phyloP scores from a whole-genome alignment of 2,329 filamentous ascomycete species.

The Clonostachys byssicola region DNA sequence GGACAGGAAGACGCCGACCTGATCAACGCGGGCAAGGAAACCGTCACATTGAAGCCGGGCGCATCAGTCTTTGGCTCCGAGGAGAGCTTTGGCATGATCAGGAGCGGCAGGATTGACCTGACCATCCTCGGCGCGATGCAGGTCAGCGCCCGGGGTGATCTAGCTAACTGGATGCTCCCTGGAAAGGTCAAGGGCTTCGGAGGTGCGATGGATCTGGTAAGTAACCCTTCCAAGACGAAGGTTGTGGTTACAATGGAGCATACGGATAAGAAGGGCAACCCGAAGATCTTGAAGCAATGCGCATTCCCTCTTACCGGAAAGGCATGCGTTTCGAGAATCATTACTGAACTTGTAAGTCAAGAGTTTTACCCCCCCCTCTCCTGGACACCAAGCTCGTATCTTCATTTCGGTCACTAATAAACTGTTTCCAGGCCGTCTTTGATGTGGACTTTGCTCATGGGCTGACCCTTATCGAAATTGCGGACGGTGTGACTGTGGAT shows the following conservation, averaged over 20 bases:
- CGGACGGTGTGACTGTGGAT: slow-evolving; percentile 64
- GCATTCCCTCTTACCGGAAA: slow-evolving; percentile 62
- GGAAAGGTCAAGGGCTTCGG: slow-evolving; percentile 90
- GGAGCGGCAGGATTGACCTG: slow-evolving; percentile 78
- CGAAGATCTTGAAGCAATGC: slow-evolving; percentile 64
- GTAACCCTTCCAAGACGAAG: slow-evolving; percentile 67
- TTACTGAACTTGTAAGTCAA: slow-evolving; percentile 63
- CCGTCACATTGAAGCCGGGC: slow-evolving; percentile 73
- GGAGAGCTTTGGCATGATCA: slow-evolving; percentile 85
- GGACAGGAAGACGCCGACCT: slow-evolving; percentile 69
- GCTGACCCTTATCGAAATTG: slow-evolving; percentile 66
- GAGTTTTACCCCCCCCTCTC: neutral
- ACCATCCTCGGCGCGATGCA: slow-evolving; percentile 81
- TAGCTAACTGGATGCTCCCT: slow-evolving; percentile 89
- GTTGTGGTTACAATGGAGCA: slow-evolving; percentile 70
- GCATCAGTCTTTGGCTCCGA: slow-evolving; percentile 74
- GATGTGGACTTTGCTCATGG: slow-evolving; percentile 61
- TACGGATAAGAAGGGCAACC: slow-evolving; percentile 62
- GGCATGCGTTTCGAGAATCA: slow-evolving; percentile 65
- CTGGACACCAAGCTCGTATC: neutral
- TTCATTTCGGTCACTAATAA: neutral
- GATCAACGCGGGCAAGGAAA: slow-evolving; percentile 86
- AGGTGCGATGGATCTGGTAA: slow-evolving; percentile 70
- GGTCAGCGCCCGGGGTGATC: slow-evolving; percentile 72
- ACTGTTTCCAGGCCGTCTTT: slow-evolving; percentile 55